Evolutionary conservation across 768 basidiomycete genomes (phyloP), one percentile per base, ranked within the genome.

Genomic region (Chalciporus sphaerocephalus): DNA sequence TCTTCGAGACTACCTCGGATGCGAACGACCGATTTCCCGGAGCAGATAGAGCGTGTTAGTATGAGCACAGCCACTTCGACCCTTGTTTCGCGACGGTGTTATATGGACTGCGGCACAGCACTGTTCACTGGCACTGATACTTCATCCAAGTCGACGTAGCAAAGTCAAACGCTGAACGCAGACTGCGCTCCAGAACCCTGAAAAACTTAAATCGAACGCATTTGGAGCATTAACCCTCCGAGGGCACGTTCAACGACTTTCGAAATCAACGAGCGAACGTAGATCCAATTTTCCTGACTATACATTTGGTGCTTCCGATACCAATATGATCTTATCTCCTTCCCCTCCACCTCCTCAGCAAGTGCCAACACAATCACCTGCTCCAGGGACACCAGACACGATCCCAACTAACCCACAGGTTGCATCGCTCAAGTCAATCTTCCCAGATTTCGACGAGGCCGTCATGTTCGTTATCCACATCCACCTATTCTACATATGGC

Each of bases 391-490:
- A n/a, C n/a, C n/a, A 5, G 36, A 46, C 18, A 24, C 22, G 6
- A 24, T 23, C 1, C 40, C 39, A 17, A n/a, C 52, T 9, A 62
- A 84, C 64, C 75, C 80, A 1, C 68, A 71, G n/a, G 64, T 85
- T 35, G 69, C 74, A 9, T 66, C 69, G 0, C 69, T 90, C 38
- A 76, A 74, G 37, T 76, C 73, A 7, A 83, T 90, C 74, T 91
- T 91, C 62, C 88, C 88, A 5, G 83, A 85, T 63, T 89, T 88
- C 54, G 88, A 92, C 50, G 77, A 82, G 40, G 58, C 72, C 16
- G 69, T 90, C 40, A 67, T 92, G 82, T 85, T 56, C 40, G 80
- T 72, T 5, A 36, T 18, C 47, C 23, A 38, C 38, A 11, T 24
- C 44, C 21, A 23, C 22, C 20, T 9, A 40, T 8, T 38, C 22